phyloP scores from a whole-genome alignment of 1,284 basidiomycete species.

The Leucoagaricus sp. region DNA sequence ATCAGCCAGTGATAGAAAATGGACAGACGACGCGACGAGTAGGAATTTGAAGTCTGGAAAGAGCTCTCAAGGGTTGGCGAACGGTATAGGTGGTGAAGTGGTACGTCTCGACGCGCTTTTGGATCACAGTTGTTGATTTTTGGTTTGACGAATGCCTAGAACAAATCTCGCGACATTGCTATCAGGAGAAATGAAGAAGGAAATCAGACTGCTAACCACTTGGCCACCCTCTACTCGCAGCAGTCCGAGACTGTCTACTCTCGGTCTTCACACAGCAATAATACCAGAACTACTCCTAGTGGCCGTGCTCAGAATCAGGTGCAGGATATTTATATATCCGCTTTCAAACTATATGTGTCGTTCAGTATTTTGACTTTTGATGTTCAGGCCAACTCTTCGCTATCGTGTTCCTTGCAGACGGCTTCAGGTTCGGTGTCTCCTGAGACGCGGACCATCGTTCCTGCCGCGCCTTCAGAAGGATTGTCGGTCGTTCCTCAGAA shows the following conservation, averaged over 20 bases:
- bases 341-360: background rate
- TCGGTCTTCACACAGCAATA: background rate
- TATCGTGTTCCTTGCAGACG: too few relatives aligned
- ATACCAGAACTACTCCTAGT: background rate
- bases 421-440: too few relatives aligned
- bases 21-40: background rate
- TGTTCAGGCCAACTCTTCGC: too few relatives aligned
- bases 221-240: background rate
- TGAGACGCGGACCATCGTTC: too few relatives aligned
- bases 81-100: background rate
- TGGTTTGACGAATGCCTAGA: background rate
- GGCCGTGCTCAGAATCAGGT: background rate
- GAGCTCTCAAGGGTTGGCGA: background rate
- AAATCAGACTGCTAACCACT: background rate
- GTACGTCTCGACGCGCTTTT: background rate
- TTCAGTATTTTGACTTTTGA: too few relatives aligned
- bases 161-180: background rate
- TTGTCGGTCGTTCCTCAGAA: background rate
- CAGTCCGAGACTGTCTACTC: background rate
- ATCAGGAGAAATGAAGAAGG: background rate
- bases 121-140: background rate
- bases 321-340: background rate
- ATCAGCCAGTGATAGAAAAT: background rate
- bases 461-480: too few relatives aligned
- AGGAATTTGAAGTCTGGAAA: background rate